Percentiles rank a stretch among this genome's conserved stretches.
Conservation (phyloP, 306 rosid genomes). For the Morella rubra region DNA sequence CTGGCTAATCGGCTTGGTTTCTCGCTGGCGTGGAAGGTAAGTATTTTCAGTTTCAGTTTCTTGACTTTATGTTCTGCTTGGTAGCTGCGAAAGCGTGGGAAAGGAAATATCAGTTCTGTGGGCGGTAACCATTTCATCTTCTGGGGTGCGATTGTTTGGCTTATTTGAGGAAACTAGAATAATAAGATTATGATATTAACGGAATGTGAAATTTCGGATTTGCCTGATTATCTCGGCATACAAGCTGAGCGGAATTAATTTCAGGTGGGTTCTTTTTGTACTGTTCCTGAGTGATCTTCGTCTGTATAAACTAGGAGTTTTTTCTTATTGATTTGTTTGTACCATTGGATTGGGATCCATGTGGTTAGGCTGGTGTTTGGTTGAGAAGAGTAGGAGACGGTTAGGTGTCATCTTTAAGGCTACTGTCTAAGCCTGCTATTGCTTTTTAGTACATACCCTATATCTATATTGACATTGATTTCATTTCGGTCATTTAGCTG, state of each 20-base stretch:
- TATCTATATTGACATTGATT: neutral
- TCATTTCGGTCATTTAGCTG: neutral
- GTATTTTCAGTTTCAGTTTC: neutral
- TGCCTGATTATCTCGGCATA: neutral
- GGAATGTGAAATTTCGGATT: neutral
- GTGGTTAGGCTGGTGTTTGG: neutral
- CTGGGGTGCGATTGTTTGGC: neutral
- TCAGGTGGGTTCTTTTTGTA: neutral
- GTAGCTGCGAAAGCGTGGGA: neutral
- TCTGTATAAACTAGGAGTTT: neutral
- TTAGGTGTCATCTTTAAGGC: neutral
- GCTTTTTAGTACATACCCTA: neutral
- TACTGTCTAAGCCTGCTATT: neutral
- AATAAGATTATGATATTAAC: neutral
- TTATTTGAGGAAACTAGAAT: neutral
- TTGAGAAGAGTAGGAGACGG: neutral
- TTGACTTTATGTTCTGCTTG: neutral
- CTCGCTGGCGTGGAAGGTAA: constrained; percentile 71
- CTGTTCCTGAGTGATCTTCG: neutral
- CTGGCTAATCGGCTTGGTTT: constrained; percentile 52
- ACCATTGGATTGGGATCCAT: neutral
- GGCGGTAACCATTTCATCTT: neutral
- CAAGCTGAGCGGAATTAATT: neutral
- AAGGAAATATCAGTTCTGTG: neutral
- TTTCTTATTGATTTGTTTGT: neutral